These are phyloP conservation scores for Plectosphaerella plurivora DNA, from an alignment of 2,329 filamentous ascomycete species.

Conservation along the genomic window DNA sequence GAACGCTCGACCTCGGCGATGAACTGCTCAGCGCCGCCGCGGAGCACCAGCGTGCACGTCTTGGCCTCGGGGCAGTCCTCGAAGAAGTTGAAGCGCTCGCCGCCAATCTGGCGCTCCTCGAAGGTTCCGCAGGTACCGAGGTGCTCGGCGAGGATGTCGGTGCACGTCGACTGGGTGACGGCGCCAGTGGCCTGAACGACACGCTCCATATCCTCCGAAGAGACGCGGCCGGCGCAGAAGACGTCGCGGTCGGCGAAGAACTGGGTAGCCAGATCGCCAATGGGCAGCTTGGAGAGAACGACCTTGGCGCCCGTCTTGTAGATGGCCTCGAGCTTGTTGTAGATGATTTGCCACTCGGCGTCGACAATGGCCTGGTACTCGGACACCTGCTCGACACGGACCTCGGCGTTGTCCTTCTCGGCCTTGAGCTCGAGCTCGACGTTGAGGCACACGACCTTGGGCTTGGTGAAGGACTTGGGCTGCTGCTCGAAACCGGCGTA, in stretches of 20 bases:
- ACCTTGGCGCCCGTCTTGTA: conserved; percentile 95
- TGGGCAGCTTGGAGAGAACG: conserved; percentile 93
- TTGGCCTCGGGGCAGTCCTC: conserved; percentile 92
- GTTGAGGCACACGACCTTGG: conserved; percentile 95
- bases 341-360: conserved; percentile 99
- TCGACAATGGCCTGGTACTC: conserved; percentile 99
- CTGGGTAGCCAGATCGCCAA: conserved; percentile 95
- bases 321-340: conserved; percentile 95
- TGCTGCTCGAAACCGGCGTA: conserved; percentile 99
- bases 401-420: conserved; percentile 98
- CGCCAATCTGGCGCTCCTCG: conserved; percentile 94
- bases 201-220: conserved; percentile 89
- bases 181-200: conserved; percentile 93
- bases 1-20: conserved; percentile 98
- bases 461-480: conserved; percentile 89
- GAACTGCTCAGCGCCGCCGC: conserved; percentile 96
- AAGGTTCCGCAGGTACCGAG: conserved; percentile 87
- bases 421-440: conserved; percentile 98
- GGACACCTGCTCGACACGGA: conserved; percentile 94
- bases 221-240: conserved; percentile 94
- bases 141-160: conserved; percentile 84
- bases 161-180: conserved; percentile 91
- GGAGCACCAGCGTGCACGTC: conserved; percentile 92
- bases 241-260: conserved; percentile 97
- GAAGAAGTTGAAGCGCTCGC: conserved; percentile 98